phyloP scores from a whole-genome alignment of 192 early-diverging fungal species.

The Coemansia sp. region DNA sequence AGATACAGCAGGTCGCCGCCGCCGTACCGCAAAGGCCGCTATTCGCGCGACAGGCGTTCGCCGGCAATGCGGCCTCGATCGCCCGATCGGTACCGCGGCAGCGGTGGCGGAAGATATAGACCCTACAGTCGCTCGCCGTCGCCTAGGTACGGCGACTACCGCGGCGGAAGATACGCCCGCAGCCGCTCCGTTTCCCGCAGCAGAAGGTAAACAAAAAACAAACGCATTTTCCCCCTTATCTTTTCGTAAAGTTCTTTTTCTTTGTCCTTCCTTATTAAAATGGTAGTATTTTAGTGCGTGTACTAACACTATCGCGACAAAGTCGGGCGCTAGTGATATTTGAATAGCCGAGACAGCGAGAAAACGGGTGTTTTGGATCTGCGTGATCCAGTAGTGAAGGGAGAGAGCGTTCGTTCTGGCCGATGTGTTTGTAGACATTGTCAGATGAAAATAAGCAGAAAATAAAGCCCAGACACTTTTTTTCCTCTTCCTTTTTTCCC shows the following conservation, averaged over 20 bases:
- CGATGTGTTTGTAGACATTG: too few relatives aligned
- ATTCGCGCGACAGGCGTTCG: conserved; percentile 24
- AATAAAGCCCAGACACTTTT: background rate
- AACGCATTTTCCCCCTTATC: conserved; percentile 3
- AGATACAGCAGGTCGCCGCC: conserved; percentile 39
- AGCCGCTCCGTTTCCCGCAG: conserved; percentile 48
- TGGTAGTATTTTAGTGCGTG: too few relatives aligned
- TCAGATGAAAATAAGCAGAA: too few relatives aligned
- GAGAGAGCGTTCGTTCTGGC: too few relatives aligned
- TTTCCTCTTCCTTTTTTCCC: background rate
- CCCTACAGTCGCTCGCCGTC: conserved; percentile 39
- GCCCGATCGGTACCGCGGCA: conserved; percentile 20
- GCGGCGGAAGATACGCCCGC: conserved; percentile 30
- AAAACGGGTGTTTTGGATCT: too few relatives aligned
- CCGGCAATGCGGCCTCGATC: conserved; percentile 29
- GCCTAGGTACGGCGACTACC: conserved; percentile 27
- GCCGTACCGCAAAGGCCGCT: conserved; percentile 22
- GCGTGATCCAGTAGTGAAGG: too few relatives aligned
- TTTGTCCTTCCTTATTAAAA: too few relatives aligned
- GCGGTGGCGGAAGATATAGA: conserved; percentile 12
- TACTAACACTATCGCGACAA: too few relatives aligned
- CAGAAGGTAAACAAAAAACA: conserved; percentile 25
- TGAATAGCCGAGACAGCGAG: too few relatives aligned
- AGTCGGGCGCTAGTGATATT: too few relatives aligned
- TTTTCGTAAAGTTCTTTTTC: background rate